Base-by-base conservation (phyloP, 2,329 filamentous ascomycete genomes). In the Aspergillus sp. region DNA sequence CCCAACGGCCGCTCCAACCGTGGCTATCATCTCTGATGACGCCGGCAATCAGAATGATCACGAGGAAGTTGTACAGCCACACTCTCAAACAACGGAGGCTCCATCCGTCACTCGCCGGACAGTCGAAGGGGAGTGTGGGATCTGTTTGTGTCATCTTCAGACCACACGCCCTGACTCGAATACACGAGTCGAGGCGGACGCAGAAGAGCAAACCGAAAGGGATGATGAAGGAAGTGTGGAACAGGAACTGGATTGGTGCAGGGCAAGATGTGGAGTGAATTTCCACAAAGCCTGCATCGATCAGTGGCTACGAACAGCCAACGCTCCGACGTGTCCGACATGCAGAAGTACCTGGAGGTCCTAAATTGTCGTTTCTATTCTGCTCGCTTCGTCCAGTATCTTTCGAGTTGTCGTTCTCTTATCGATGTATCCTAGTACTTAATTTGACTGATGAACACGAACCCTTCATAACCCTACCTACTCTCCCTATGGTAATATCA, bases 231-330 rank as follows among this genome's bases (percentile, higher is more conserved):
- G 25, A 9, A 13, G 45, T 17, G 45, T 38, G 25, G 14, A 34
- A 9, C 17, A 48, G 10, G 50, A 53, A 17, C 21, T 63, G 29
- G 45, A 43, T n/a, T 63, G 59, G 60, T 63, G 59, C 52, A 59
- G 52, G 36, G 53, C 56, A n/a, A 38, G 25, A 14, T 63, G 59
- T 53, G 59, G 60, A 47, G 50, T 58, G 32, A 63, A 63, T 44
- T 63, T 56, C 49, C 59, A 63, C 36, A 55, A 55, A 32, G 1
- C 9, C 6, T 63, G 60, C 45, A 60, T 63, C 20, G 49, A 58
- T n/a, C 29, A 47, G 40, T 63, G 59, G 59, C 19, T 62, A 13
- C 45, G 42, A 29, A 45, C 38, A 25, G 41, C 34, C n/a, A 25
- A 3, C 3, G 31, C 23, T n/a, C 10, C 49, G 4, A 58, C 56